Percentiles rank a stretch among this genome's conserved stretches.
phyloP scores from a whole-genome alignment of 2,329 filamentous ascomycete genomes.

The Lachnellula willkommii region DNA sequence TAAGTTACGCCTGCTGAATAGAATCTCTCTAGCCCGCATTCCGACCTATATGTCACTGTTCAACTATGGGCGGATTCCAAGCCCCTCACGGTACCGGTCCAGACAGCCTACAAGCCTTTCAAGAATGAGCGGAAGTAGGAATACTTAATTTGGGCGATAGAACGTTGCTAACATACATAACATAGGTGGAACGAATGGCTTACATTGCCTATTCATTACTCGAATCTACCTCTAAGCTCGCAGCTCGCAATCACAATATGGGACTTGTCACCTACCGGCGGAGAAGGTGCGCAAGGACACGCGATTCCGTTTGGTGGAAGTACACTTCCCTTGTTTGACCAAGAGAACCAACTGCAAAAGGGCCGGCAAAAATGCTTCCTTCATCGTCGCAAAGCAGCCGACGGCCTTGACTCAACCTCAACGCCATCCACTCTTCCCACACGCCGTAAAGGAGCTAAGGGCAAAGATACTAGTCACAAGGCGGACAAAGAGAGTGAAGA shows the following conservation, averaged over 20 bases:
- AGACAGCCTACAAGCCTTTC: constrained; percentile 90
- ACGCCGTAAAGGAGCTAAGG: constrained; percentile 46
- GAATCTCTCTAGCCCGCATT: constrained; percentile 54
- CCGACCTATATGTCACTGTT: constrained; percentile 86
- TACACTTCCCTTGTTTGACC: constrained; percentile 85
- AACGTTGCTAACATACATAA: constrained; percentile 32
- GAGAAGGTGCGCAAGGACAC: constrained; percentile 64
- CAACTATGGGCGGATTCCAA: constrained; percentile 97
- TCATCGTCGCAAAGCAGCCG: constrained; percentile 75
- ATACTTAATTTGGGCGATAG: neutral
- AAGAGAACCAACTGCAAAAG: constrained; percentile 84
- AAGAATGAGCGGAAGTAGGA: constrained; percentile 60
- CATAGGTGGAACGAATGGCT: constrained; percentile 98
- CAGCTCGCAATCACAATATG: constrained; percentile 90
- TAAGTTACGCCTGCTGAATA: constrained; percentile 18
- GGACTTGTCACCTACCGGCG: constrained; percentile 82
- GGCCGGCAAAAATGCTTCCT: constrained; percentile 87
- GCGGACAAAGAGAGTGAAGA: constrained; percentile 74
- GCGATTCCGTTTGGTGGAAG: constrained; percentile 91
- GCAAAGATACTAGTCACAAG: constrained; percentile 38
- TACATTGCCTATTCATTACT: constrained; percentile 76
- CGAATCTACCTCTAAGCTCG: constrained; percentile 72
- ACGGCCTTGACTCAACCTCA: constrained; percentile 73
- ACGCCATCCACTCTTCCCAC: constrained; percentile 66
- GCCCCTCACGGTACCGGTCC: constrained; percentile 82